phyloP scores from a whole-genome alignment of 2,329 filamentous ascomycete genomes.

The Paraphaeosphaeria sporulosa region DNA sequence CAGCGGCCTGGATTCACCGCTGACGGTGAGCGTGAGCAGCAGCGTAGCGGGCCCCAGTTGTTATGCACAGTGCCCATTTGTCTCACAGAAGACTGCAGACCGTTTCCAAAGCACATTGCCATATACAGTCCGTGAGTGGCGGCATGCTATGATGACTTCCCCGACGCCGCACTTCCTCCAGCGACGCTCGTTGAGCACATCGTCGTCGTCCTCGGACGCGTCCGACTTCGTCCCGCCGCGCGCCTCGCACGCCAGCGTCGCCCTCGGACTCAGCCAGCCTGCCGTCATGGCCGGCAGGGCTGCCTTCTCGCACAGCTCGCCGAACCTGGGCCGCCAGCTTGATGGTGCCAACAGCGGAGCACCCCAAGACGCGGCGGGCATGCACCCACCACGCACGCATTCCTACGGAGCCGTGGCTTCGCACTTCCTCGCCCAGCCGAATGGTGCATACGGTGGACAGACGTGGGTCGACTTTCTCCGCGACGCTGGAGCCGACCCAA shows the following conservation, averaged over 20 bases:
- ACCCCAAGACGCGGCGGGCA: constrained; percentile 1
- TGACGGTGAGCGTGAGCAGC: neutral
- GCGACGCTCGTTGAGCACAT: constrained; percentile 17
- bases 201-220: constrained; percentile 8
- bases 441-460: constrained; percentile 32
- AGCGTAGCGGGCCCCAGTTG: neutral
- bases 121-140: constrained; percentile 24
- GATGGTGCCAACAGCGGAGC: constrained; percentile 21
- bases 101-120: neutral
- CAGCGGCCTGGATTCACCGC: neutral
- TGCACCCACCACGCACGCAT: constrained; percentile 13
- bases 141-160: constrained; percentile 38
- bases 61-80: neutral
- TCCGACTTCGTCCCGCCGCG: constrained; percentile 1
- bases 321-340: constrained; percentile 23
- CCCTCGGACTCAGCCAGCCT: neutral
- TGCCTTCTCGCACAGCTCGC: constrained; percentile 25
- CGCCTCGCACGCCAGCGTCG: neutral
- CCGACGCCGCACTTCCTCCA: constrained; percentile 18
- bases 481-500: constrained; percentile 29
- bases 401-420: constrained; percentile 37
- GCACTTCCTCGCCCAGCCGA: constrained; percentile 35
- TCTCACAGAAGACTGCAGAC: constrained; percentile 4
- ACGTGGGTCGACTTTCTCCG: constrained; percentile 48
- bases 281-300: constrained; percentile 9